Evolutionary conservation across 768 basidiomycete genomes (phyloP).

Genomic region (Amanita fuliginea): DNA sequence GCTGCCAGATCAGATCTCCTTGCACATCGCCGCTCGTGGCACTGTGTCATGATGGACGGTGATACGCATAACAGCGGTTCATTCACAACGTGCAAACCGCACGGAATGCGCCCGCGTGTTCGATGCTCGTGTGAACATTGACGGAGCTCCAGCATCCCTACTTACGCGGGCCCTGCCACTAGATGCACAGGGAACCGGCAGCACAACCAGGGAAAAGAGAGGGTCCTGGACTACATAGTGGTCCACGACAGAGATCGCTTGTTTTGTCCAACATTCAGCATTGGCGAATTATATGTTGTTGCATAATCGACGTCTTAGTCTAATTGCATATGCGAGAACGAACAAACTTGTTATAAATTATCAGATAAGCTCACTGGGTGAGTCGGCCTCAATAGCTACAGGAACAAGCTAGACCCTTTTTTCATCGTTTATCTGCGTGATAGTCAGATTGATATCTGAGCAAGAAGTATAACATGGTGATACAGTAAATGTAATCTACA

Average conservation of each 20-base stretch:
- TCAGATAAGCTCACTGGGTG: too few relatives aligned
- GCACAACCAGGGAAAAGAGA: background rate
- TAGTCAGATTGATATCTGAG: background rate
- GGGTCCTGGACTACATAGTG: background rate
- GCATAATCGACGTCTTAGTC: background rate
- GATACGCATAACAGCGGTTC: background rate
- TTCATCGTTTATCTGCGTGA: background rate
- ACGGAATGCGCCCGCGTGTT: background rate
- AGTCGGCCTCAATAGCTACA: background rate
- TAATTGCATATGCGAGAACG: background rate
- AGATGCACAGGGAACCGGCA: background rate
- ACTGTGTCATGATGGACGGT: background rate
- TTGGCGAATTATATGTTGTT: too few relatives aligned
- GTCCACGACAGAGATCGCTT: background rate
- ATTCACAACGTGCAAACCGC: slow-evolving; percentile 1
- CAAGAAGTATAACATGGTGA: background rate
- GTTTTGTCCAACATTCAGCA: too few relatives aligned
- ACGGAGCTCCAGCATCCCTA: background rate
- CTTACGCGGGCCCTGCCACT: background rate
- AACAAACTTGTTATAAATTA: too few relatives aligned
- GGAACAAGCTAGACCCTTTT: background rate
- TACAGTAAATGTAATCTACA: slow-evolving; percentile 12
- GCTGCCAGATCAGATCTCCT: background rate
- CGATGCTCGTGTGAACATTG: background rate
- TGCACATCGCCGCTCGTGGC: background rate